Evolutionary conservation across 345 rosid species (phyloP), one percentile per base, ranked within the genome.

Genomic region (Sisymbrium altissimum): DNA sequence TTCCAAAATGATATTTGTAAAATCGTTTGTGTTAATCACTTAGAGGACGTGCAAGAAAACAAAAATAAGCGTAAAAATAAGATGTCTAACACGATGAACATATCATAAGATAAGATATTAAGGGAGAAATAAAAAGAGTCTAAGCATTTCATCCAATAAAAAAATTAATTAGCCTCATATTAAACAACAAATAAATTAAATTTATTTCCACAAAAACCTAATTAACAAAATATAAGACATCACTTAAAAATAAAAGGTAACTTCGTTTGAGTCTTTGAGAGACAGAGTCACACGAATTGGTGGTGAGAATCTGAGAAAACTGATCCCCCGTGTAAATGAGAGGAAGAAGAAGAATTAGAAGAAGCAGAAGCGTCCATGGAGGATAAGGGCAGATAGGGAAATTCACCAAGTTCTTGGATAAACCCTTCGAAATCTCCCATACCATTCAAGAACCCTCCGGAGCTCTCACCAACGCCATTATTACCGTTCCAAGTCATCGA

Each of bases 381-480:
- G 0, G 79, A 83, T 71, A 78, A 50, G 65, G 87, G 87, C 38
- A 82, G 46, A 68, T 82, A 79, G 2, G 95, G 80, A 53, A 84
- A 86, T 70, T 87, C 91, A 69, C 75, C 86, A 68, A 89, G 84
- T n/a, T 87, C 88, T 73, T 87, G 93, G 49, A 86, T 84, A 63
- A 89, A 85, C 6, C 93, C 96, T 72, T 85, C 92, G 19, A 89
- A 84, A 76, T 89, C 91, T 66, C 83, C 77, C 67, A 91, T 81
- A 8, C 86, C 88, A 44, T 81, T 73, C 30, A 85, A 81, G 78
- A 87, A 89, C 5, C 84, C 88, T 33, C 86, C 86, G 1, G 76
- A 71, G 68, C 72, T 77, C 53, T 71, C 77, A 39, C 72, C 80
- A 49, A 1, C 52, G 0, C 36, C 55, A 9, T 50, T 68, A 2